A percentile compares a stretch with the other conserved stretches of the same genome.
Conservation (phyloP, 306 rosid species). For the Cucumis melo region DNA sequence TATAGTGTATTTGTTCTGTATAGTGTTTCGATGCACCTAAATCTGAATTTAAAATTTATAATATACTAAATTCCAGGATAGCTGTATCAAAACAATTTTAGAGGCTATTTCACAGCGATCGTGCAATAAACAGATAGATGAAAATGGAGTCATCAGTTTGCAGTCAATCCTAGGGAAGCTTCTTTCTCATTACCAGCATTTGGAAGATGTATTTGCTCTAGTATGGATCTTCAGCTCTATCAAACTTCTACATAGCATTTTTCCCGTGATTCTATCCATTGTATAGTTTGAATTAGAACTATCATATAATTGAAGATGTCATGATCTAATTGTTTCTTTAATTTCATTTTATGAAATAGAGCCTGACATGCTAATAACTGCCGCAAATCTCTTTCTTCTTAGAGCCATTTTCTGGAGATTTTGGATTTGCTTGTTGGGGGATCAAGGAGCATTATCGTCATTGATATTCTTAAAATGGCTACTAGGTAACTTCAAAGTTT, state of each 20-base stretch:
- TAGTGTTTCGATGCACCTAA: neutral
- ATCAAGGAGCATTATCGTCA: conserved; percentile 40
- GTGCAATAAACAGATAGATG: conserved; percentile 26
- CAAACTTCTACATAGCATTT: conserved; percentile 1
- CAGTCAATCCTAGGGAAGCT: conserved; percentile 80
- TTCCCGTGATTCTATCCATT: neutral
- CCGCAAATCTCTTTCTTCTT: conserved; percentile 14
- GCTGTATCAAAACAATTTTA: conserved; percentile 46
- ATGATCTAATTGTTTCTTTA: neutral
- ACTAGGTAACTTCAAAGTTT: conserved; percentile 36
- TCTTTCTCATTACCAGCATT: conserved; percentile 41
- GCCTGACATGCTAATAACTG: neutral
- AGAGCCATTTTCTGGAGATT: conserved; percentile 72
- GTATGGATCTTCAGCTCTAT: conserved; percentile 20
- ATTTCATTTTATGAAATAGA: neutral
- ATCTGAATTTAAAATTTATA: neutral
- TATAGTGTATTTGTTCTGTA: neutral
- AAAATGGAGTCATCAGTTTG: conserved; percentile 56
- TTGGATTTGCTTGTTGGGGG: conserved; percentile 59
- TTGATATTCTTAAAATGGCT: conserved; percentile 68
- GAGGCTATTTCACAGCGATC: conserved; percentile 55
- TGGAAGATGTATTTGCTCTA: conserved; percentile 56
- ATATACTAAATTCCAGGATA: conserved; percentile 41
- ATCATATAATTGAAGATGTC: neutral
- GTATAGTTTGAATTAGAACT: neutral